phyloP scores from a whole-genome alignment of 1,284 basidiomycete genomes.

The Cryptococcus sp. region DNA sequence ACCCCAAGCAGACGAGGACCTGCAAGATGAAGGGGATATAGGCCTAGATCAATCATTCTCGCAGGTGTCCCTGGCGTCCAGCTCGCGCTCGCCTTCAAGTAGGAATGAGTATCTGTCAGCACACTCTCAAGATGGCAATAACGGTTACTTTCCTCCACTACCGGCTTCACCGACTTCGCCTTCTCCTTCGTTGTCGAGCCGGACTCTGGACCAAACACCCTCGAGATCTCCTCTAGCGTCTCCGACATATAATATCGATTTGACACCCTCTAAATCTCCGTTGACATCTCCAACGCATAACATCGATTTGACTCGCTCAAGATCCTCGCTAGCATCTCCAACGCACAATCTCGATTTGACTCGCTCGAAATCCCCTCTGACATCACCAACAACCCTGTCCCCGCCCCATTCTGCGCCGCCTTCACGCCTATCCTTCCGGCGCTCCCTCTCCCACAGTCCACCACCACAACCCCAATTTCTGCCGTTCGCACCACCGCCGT shows the following conservation, averaged over 20 bases:
- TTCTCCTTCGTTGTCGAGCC: conserved; percentile 7
- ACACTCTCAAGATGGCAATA: conserved; percentile 2
- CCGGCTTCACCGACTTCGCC: background rate
- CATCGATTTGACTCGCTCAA: background rate
- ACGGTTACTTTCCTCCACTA: background rate
- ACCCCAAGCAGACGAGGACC: too few species aligned
- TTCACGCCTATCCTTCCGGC: conserved; percentile 7
- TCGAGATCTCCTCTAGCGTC: background rate
- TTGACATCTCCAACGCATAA: background rate
- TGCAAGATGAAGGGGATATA: background rate
- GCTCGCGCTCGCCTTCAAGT: background rate
- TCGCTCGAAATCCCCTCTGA: conserved; percentile 8
- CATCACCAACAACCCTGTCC: conserved; percentile 13
- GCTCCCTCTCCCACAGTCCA: conserved; percentile 6
- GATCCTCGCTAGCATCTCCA: background rate
- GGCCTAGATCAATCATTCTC: conserved; percentile 7
- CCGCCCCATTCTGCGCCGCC: conserved; percentile 12
- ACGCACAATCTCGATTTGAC: conserved; percentile 4
- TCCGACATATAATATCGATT: background rate
- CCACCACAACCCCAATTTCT: conserved; percentile 12
- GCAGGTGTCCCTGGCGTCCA: conserved; percentile 5
- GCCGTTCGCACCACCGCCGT: conserved; percentile 18
- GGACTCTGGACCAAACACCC: background rate
- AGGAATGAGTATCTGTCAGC: conserved; percentile 1
- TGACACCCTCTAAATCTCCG: background rate